Evolutionary conservation across 225 moss, liverwort and hornwort genomes (phyloP), one percentile per base, ranked within the genome.

Genomic region (Physcomitrellopsis africana): DNA sequence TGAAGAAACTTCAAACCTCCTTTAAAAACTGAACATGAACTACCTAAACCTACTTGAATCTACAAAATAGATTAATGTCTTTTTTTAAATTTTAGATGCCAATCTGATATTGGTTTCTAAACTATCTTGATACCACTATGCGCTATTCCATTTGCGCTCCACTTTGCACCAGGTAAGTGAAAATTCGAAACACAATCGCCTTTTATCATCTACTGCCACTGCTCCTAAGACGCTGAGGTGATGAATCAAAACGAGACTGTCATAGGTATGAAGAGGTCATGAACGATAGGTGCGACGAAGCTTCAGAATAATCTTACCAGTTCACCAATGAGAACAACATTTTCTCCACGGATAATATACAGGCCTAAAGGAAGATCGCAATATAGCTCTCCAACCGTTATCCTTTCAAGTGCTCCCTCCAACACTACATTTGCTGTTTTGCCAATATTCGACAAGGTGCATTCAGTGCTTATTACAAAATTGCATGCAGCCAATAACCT

Each of bases 291-390:
- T 29, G 44, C 9, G 29, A 51, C 42, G 24, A 2, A 64, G 29
- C 20, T 60, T 55, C 37, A 55, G 62, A 69, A 54, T n/a, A 67
- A 71, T 52, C 88, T 81, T 88, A 95, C 95, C 96, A 96, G 83
- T 85, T 96, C 93, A 44, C 96, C 96, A 73, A 96, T 96, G 53
- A 96, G 87, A 66, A 96, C 96, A 49, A 96, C 96, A 82, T 96
- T 96, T 77, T 96, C 93, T 61, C 93, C 96, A 60, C 96, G 93
- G 64, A 96, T 96, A 26, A 96, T 87, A 79, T 96, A 96, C 29
- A 96, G 83, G 44, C 93, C 96, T 70, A 96, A 84, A 66, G 90
- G 93, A 67, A 93, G 84, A 72, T 96, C 96, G 75, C 93, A 96
- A 56, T 85, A 96, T 5, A 93, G 92, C 73, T 93, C 96, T 60